Evolutionary conservation across 2,329 filamentous ascomycete species (phyloP).

Genomic region (Aspergillus felis): DNA sequence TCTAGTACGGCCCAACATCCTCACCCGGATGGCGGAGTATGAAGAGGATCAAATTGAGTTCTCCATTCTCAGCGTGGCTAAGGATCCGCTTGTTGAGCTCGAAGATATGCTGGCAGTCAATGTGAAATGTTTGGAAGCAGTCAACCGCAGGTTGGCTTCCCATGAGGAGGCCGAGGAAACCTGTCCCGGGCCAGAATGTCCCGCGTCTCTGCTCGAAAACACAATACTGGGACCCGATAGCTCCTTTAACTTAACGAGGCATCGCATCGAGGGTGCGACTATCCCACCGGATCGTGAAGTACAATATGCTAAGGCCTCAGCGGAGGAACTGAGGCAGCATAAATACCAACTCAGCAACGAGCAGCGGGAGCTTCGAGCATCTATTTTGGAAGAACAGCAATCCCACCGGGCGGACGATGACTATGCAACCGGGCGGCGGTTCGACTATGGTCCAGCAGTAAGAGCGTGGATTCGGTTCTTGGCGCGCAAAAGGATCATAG

Average conservation of each 20-base stretch:
- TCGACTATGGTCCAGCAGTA: slow-evolving; percentile 67
- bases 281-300: slow-evolving; percentile 21
- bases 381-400: slow-evolving; percentile 40
- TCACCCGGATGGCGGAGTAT: slow-evolving; percentile 63
- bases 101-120: slow-evolving; percentile 42
- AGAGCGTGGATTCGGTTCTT: slow-evolving; percentile 67
- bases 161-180: not conserved
- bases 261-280: slow-evolving; percentile 30
- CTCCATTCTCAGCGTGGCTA: slow-evolving; percentile 70
- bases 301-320: slow-evolving; percentile 20
- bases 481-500: slow-evolving; percentile 61
- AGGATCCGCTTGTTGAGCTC: slow-evolving; percentile 57
- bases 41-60: slow-evolving; percentile 66
- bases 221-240: slow-evolving; percentile 32
- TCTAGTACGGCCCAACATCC: slow-evolving; percentile 61
- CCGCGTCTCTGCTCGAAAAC: slow-evolving; percentile 12
- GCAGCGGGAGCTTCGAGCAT: slow-evolving; percentile 31
- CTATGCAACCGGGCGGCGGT: slow-evolving; percentile 39
- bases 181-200: not conserved
- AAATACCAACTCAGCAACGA: slow-evolving; percentile 23
- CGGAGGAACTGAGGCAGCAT: slow-evolving; percentile 29
- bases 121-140: slow-evolving; percentile 40
- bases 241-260: slow-evolving; percentile 33
- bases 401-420: slow-evolving; percentile 37
- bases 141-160: slow-evolving; percentile 29